Percentiles rank a stretch among this genome's conserved stretches.
Evolutionary conservation across 176 grass and related monocot genomes (phyloP).

Genomic region (Themeda triandra): DNA sequence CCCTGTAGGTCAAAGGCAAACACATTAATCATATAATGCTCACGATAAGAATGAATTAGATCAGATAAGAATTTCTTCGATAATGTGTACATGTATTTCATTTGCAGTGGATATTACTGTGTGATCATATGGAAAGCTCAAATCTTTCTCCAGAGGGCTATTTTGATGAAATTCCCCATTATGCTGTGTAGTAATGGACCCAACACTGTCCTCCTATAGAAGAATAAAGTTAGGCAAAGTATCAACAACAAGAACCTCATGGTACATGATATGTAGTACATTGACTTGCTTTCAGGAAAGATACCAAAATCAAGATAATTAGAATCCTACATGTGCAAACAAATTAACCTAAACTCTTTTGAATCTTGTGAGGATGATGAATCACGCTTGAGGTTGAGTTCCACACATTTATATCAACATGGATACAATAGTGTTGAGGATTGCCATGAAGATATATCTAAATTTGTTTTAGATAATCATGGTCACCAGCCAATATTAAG

Average conservation of each 20-base stretch:
- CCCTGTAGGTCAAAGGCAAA: constrained; percentile 8
- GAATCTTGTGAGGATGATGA: not conserved
- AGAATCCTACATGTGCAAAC: not conserved
- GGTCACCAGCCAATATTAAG: too few species aligned
- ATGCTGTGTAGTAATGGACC: not conserved
- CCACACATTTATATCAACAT: not conserved
- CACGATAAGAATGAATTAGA: not conserved
- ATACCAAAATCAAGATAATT: not conserved
- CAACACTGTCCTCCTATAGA: constrained; percentile 22
- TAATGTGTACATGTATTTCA: not conserved
- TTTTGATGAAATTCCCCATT: not conserved
- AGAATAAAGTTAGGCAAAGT: not conserved
- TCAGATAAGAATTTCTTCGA: not conserved
- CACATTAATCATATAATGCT: not conserved
- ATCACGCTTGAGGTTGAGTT: not conserved
- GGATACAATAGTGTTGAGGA: not conserved
- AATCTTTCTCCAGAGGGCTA: constrained; percentile 7
- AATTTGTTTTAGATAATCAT: too few species aligned
- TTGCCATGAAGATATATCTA: not conserved
- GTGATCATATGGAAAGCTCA: constrained; percentile 25
- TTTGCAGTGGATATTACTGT: constrained; percentile 14
- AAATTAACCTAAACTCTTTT: not conserved
- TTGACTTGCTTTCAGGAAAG: not conserved
- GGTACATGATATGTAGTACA: constrained; percentile 2
- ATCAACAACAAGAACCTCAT: constrained; percentile 4